Base-by-base conservation (phyloP, 306 rosid genomes). In the Adenanthera pavonina region DNA sequence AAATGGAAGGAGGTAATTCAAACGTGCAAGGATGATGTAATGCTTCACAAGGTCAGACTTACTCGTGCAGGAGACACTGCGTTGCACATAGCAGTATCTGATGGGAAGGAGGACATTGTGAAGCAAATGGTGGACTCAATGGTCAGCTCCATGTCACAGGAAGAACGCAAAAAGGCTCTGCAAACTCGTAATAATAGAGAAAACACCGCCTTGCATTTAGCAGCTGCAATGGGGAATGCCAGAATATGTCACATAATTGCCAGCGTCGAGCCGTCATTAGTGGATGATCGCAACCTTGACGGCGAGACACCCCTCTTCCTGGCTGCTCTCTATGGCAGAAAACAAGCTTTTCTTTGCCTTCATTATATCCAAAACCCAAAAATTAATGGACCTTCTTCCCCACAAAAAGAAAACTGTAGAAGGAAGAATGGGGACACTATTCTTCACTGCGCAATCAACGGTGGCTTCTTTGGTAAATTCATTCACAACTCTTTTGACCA, bases 61-160 rank as follows among this genome's bases (percentile, higher is more conserved):
- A 64, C 70, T 16, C 41, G 53, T 34, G 14, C 79, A 7, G 89
- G 86, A 1, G 82, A 87, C 76, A 86, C 92, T 8, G 91, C 85
- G 9, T 40, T 91, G 40, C 95, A 89, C 56, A 34, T 84, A 7
- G 92, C 92, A 0, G 91, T 87, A 38, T 69, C 74, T 3, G 89
- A 87, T 13, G 75, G 75, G 13, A 69, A 89, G 48, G 86, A 76
- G 15, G 36, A 75, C 0, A 69, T 47, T 1, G 85, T 87, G 11
- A 41, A 30, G 12, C 5, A n/a, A 34, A 82, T 88, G 2, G 74
- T 85, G 47, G 0, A 2, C 8, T 2, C 7, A 34, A 82, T 88
- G 2, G 74, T 85, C 41, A 0, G 2, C 8, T 2, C 7, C 60
- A 53, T 53, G 10, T 6, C 3, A 1, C 33, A 17, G 4, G 7